Conservation (phyloP, 73 alveolate genomes). For the Diophrys appendiculata region DNA sequence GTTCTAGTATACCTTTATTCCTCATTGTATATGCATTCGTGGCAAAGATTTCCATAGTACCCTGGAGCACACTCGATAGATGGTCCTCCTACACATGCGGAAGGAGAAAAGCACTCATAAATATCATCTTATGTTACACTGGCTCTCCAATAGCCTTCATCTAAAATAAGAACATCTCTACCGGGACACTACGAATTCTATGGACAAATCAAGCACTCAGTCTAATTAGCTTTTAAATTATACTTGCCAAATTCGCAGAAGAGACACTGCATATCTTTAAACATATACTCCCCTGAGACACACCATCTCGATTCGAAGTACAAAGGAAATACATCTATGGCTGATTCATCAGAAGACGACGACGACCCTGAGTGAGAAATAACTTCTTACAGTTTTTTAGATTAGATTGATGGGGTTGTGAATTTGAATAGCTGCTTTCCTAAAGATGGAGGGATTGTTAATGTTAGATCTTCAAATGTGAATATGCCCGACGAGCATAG, state of each 20-base stretch:
- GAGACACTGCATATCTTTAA: neutral
- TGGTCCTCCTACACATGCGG: conserved; percentile 16
- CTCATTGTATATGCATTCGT: conserved; percentile 3
- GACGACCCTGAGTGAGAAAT: neutral
- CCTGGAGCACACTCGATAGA: conserved; percentile 15
- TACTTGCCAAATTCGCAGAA: neutral
- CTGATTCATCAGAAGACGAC: neutral
- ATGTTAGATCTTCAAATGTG: neutral
- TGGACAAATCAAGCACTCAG: conserved; percentile 13
- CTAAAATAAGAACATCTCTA: conserved; percentile 3
- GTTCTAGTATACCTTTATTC: too few relatives aligned
- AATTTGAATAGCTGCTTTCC: neutral
- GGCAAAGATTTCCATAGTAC: conserved; percentile 14
- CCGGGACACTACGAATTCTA: conserved; percentile 24
- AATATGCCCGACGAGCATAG: neutral
- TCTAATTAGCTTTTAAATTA: neutral
- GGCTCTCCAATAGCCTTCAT: conserved; percentile 30
- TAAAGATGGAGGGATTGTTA: neutral
- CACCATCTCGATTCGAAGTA: neutral
- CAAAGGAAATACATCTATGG: neutral
- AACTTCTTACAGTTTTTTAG: neutral
- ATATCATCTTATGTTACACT: conserved; percentile 2
- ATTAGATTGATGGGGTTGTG: neutral
- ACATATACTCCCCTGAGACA: neutral
- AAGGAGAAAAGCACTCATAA: conserved; percentile 14